Percentiles rank a stretch among this genome's conserved stretches.
These are phyloP conservation scores for Mucor lusitanicus DNA, from an alignment of 371 early-diverging fungal genomes.

Conservation along the genomic window DNA sequence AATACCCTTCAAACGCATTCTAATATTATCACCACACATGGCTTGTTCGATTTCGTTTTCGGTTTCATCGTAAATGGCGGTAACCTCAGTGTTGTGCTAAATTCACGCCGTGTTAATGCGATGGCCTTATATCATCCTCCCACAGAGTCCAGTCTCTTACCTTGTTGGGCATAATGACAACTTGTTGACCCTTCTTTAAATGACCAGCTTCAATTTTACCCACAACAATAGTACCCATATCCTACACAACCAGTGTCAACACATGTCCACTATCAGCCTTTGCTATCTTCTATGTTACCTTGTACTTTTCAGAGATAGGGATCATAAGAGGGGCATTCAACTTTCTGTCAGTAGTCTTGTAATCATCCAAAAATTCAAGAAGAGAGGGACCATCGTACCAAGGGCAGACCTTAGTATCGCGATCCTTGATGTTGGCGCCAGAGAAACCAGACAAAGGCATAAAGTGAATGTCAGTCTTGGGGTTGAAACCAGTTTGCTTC, in stretches of 20 bases:
- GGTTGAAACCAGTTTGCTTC: slow-evolving; percentile 89
- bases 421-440: slow-evolving; percentile 95
- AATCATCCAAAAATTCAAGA: slow-evolving; percentile 82
- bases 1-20: slow-evolving; percentile 86
- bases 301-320: slow-evolving; percentile 93
- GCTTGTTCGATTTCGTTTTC: slow-evolving; percentile 84
- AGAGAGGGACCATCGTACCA: slow-evolving; percentile 96
- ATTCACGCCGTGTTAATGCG: background rate
- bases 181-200: slow-evolving; percentile 80
- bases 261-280: background rate
- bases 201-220: slow-evolving; percentile 96
- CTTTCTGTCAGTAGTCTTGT: slow-evolving; percentile 83
- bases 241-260: slow-evolving; percentile 38
- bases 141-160: slow-evolving; percentile 26
- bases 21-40: slow-evolving; percentile 91
- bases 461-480: slow-evolving; percentile 83
- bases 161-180: slow-evolving; percentile 94
- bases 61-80: slow-evolving; percentile 78
- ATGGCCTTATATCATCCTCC: too few relatives aligned
- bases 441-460: slow-evolving; percentile 96
- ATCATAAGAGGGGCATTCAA: slow-evolving; percentile 87
- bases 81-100: slow-evolving; percentile 68
- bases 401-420: slow-evolving; percentile 58
- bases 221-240: slow-evolving; percentile 94
- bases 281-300: slow-evolving; percentile 41